phyloP scores from a whole-genome alignment of 345 rosid species.

The Citrus unshiu region DNA sequence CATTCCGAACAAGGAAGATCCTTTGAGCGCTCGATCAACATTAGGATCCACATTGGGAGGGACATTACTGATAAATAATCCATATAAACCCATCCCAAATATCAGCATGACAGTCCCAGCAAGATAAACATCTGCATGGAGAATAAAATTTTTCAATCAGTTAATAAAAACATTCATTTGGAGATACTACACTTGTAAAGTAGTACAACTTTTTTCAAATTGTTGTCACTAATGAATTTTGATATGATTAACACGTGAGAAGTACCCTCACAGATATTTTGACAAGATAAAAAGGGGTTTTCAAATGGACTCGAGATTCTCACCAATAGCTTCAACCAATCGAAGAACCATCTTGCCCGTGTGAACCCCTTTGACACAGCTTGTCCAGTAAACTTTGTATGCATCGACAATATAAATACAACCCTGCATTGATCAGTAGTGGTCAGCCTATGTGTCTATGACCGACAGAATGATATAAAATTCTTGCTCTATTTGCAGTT shows the following conservation, averaged over 20 bases:
- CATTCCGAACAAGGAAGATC: slow-evolving; percentile 95
- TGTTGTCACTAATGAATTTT: too few relatives aligned
- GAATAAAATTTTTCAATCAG: not conserved
- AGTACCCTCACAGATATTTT: not conserved
- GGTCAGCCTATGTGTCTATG: not conserved
- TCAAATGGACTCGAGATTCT: slow-evolving; percentile 6
- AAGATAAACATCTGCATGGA: slow-evolving; percentile 78
- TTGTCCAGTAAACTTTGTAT: slow-evolving; percentile 77
- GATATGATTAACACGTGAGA: too few relatives aligned
- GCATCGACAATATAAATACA: slow-evolving; percentile 75
- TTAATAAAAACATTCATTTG: too few relatives aligned
- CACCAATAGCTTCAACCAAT: slow-evolving; percentile 92
- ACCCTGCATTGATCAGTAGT: slow-evolving; percentile 41
- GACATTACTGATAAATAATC: slow-evolving; percentile 73
- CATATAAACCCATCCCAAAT: slow-evolving; percentile 91
- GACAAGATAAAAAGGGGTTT: not conserved
- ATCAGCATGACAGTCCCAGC: slow-evolving; percentile 96
- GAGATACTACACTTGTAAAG: too few relatives aligned
- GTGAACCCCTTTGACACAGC: slow-evolving; percentile 77
- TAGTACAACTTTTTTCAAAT: too few relatives aligned
- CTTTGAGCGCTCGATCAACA: slow-evolving; percentile 69
- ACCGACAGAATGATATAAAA: not conserved
- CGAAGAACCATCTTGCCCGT: slow-evolving; percentile 85
- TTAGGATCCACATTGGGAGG: slow-evolving; percentile 41
- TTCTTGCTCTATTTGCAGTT: not conserved